Evolutionary conservation across 495 filamentous ascomycete species (phyloP), one percentile per base, ranked within the genome.

Genomic region (Xylaria bambusicola): DNA sequence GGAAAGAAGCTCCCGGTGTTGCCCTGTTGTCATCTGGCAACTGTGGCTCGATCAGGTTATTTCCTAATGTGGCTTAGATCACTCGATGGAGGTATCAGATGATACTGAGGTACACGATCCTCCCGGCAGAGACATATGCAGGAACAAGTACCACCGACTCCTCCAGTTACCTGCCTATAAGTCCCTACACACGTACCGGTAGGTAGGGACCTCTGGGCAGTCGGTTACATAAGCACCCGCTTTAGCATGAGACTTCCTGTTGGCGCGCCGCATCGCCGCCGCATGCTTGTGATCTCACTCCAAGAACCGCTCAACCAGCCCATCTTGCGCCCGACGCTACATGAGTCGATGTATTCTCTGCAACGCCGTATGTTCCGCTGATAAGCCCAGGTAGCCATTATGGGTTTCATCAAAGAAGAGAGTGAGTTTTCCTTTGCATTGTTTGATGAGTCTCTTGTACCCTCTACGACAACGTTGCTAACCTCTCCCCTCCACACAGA

Each of bases 381-480:
- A 35, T 13, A 42, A n/a, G 0, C 13, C 38, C 18, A n/a, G n/a
- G n/a, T n/a, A n/a, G 0, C 40, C 36, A 70, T 62, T 54, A 74
- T 71, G 63, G 75, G 74, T 60, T 42, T 41, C 18, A 44, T 42
- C 13, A 80, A 82, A 65, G 76, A 79, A 29, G 79, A 81, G 55
- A 75, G 80, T 80, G 69, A 65, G 73, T 64, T 35, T 45, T n/a
- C n/a, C n/a, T n/a, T n/a, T n/a, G n/a, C 5, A 23, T 12, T 27
- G 0, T 17, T 49, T 1, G 29, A 33, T 33, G 29, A 10, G 17
- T 38, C n/a, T 24, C 21, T 24, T 10, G 31, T 29, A 33, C 21
- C 23, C 23, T 15, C n/a, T 5, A 33, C 33, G 6, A 33, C 8
- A n/a, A 24, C 27, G 21, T 58, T 47, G 26, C 58, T 68, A 62